Evolutionary conservation across 192 early-diverging fungal species (phyloP), one percentile per base, ranked within the genome.

Genomic region (Coemansia sp.): DNA sequence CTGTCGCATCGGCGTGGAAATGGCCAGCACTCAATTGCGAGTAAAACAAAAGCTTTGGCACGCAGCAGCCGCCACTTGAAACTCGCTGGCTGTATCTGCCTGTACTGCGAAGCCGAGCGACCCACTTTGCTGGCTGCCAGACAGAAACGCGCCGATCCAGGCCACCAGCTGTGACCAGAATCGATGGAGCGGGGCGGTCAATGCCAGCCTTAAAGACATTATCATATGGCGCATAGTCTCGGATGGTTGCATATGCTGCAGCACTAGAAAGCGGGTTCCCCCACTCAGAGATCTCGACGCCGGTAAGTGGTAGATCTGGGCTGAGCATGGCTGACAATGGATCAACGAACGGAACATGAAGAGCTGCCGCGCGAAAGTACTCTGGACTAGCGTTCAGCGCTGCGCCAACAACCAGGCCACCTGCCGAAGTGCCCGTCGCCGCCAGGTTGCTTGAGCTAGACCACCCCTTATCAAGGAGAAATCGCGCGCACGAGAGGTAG

Each of bases 71-170:
- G 7, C 4, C 27, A 3, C 8, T 24, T 22, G 19, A 34, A 10
- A 27, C 14, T 32, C 12, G n/a, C 29, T 24, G 0, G 15, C 18
- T 35, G 18, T 79, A 69, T 19, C 67, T 52, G n/a, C 70, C 70
- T 11, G 37, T 29, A 36, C 56, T 82, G 65, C 88, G 80, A 34
- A 95, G 50, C 10, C 88, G 81, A 8, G 95, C 91, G 29, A 95
- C 87, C 72, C 84, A 97, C 65, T 97, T 95, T n/a, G 90, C 62
- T 1, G 92, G 90, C 59, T 97, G 92, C 73, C 87, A 93, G 37
- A 84, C 88, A 21, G 84, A 78, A 3, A 97, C 95, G 0, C 95
- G 74, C 55, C 86, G 85, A 64, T 97, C 95, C 36, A 83, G 82
- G 36, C 92, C 80, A 4, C 93, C 93, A 22, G 83, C 90, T 2